A percentile compares a stretch with the other conserved stretches of the same genome.
Conservation (phyloP, 805 yeast species). For the Zygosaccharomyces siamensis region DNA sequence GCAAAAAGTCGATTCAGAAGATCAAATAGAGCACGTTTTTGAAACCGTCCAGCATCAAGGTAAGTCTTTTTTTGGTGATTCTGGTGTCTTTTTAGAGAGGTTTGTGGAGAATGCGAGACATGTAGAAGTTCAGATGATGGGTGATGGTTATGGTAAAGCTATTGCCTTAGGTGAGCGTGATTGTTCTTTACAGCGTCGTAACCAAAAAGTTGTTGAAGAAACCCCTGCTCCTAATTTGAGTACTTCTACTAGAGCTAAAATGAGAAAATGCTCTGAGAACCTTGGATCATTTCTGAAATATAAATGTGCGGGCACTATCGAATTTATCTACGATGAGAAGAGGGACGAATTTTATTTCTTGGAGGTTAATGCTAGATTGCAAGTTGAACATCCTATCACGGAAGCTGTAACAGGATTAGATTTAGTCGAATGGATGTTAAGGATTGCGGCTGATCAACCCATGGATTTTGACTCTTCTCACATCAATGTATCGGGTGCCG, state of each 20-base stretch:
- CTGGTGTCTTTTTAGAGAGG: slow-evolving; percentile 92
- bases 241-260: slow-evolving; percentile 61
- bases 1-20: slow-evolving; percentile 82
- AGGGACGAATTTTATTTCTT: slow-evolving; percentile 89
- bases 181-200: slow-evolving; percentile 95
- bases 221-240: slow-evolving; percentile 97
- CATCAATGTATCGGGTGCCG: slow-evolving; percentile 69
- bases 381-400: slow-evolving; percentile 97
- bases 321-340: slow-evolving; percentile 81
- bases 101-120: slow-evolving; percentile 94
- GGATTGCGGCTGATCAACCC: slow-evolving; percentile 83
- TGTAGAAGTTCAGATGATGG: slow-evolving; percentile 94
- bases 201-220: slow-evolving; percentile 93
- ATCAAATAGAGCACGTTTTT: slow-evolving; percentile 78
- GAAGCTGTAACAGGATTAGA: slow-evolving; percentile 94
- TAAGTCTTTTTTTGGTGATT: slow-evolving; percentile 84
- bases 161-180: slow-evolving; percentile 96
- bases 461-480: slow-evolving; percentile 62
- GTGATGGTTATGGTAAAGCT: slow-evolving; percentile 91
- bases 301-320: slow-evolving; percentile 97
- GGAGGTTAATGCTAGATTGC: slow-evolving; percentile 94
- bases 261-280: slow-evolving; percentile 82
- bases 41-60: slow-evolving; percentile 94
- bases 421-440: slow-evolving; percentile 94
- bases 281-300: slow-evolving; percentile 79